Evolutionary conservation across 169 alveolate genomes (phyloP).

Genomic region (Cryptosporidium meleagridis): DNA sequence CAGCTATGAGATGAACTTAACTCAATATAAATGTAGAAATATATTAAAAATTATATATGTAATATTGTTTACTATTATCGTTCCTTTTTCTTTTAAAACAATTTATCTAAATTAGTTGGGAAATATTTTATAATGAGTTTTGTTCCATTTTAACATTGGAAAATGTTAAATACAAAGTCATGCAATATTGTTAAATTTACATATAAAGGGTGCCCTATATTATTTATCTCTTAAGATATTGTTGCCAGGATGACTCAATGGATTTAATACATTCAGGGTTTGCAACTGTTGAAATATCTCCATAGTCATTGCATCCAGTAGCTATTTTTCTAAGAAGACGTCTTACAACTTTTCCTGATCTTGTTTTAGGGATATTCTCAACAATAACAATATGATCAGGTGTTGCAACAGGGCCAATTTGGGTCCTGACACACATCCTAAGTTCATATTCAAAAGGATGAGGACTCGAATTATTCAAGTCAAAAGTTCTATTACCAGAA

Average conservation of each 20-base stretch:
- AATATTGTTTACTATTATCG: background rate
- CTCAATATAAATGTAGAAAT: background rate
- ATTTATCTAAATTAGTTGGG: background rate
- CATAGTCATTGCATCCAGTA: slow-evolving; percentile 82
- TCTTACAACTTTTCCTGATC: slow-evolving; percentile 93
- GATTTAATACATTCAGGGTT: slow-evolving; percentile 85
- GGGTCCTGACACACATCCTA: slow-evolving; percentile 81
- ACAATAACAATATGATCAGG: slow-evolving; percentile 90
- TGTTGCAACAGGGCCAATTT: slow-evolving; percentile 93
- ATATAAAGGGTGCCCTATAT: no score
- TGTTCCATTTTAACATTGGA: background rate
- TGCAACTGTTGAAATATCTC: slow-evolving; percentile 88
- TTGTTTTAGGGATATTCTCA: slow-evolving; percentile 91
- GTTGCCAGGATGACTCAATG: slow-evolving; percentile 75
- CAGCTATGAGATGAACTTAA: slow-evolving; percentile 56
- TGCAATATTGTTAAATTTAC: background rate
- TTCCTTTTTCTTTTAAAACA: background rate
- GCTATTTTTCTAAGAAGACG: slow-evolving; percentile 92
- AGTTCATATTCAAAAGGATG: slow-evolving; percentile 67
- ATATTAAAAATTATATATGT: background rate
- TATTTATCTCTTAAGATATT: slow-evolving; percentile 19
- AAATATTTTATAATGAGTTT: no score
- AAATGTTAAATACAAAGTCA: background rate
- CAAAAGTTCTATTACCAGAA: background rate
- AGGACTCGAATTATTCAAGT: slow-evolving; percentile 7